Base-by-base conservation (phyloP, 2,329 filamentous ascomycete species). In the Botrytis squamosa region DNA sequence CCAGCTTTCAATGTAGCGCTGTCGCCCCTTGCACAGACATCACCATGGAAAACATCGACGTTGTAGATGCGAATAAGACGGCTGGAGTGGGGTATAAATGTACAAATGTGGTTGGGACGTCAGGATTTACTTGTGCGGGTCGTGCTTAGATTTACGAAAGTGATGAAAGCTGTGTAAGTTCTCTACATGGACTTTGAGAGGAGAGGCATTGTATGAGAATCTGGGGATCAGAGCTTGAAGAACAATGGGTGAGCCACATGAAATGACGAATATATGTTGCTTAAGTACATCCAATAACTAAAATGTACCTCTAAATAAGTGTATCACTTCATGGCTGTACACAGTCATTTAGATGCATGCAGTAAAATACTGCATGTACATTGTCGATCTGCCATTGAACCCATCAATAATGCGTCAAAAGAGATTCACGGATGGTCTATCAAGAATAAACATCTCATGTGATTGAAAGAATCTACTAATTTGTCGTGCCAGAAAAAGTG, bases 101-200 rank as follows among this genome's bases (percentile, higher is more conserved):
- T 69, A 67, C 49, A 14, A 72, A 72, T 72, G 63, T 72, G 4
- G 20, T 44, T n/a, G 64, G 52, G 2, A 60, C 64, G 5, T 46
- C n/a, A 6, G 71, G 71, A 9, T 72, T 72, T 29, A 40, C 63
- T 40, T 72, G 71, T 49, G 52, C 59, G 8, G 70, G 44, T 10
- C 12, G 2, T 46, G 20, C 36, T 33, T 71, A 36, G n/a, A 12
- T n/a, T 36, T 20, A 25, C 40, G 57, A 25, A 9, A 29, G 22
- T 22, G 33, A 42, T 40, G 10, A 3, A 57, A 25, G 10, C 18
- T 4, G 22, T 22, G 33, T 18, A 2, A 14, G n/a, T 40, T 6
- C 33, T 18, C n/a, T 25, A 5, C 18, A 18, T n/a, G 10, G 52
- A 9, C 25, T 10, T 8, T 1, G 18, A 9, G 6, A n/a, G 29